Evolutionary conservation across 768 basidiomycete genomes (phyloP).

Genomic region (Tubosaeta brunneosetosa): DNA sequence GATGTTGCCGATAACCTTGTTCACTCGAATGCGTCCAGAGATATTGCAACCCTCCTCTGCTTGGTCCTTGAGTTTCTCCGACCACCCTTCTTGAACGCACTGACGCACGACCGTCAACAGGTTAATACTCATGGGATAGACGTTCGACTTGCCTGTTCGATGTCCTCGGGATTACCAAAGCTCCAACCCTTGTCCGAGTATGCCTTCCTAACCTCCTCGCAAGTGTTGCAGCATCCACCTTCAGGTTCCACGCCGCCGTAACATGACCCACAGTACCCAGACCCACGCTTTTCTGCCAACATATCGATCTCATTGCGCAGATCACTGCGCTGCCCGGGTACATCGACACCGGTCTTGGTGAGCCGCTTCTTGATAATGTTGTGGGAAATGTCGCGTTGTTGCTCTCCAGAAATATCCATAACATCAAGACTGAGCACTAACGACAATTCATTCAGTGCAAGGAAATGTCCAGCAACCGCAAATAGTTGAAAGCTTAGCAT

Average conservation of each 20-base stretch:
- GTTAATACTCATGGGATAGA: not conserved
- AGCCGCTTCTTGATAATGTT: slow-evolving; percentile 83
- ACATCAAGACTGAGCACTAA: slow-evolving; percentile 93
- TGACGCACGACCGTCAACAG: slow-evolving; percentile 29
- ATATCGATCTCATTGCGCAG: slow-evolving; percentile 87
- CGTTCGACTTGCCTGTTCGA: slow-evolving; percentile 75
- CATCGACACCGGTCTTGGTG: slow-evolving; percentile 49
- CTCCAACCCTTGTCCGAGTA: slow-evolving; percentile 95
- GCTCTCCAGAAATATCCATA: slow-evolving; percentile 97
- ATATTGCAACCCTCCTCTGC: slow-evolving; percentile 93
- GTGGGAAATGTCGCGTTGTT: slow-evolving; percentile 86
- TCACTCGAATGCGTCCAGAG: slow-evolving; percentile 85
- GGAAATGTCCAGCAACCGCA: not conserved
- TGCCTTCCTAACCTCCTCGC: slow-evolving; percentile 88
- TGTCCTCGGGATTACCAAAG: slow-evolving; percentile 81
- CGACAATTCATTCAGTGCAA: not conserved
- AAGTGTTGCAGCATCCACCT: slow-evolving; percentile 89
- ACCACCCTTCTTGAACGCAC: slow-evolving; percentile 94
- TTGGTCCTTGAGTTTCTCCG: slow-evolving; percentile 88
- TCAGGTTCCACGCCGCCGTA: slow-evolving; percentile 80
- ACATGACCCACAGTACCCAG: slow-evolving; percentile 89
- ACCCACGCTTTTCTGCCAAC: slow-evolving; percentile 54
- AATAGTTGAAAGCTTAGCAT: not conserved
- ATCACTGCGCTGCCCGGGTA: slow-evolving; percentile 56
- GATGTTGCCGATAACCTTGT: slow-evolving; percentile 96